phyloP scores from a whole-genome alignment of 2,329 filamentous ascomycete species.

The Neofusicoccum umdonicola region DNA sequence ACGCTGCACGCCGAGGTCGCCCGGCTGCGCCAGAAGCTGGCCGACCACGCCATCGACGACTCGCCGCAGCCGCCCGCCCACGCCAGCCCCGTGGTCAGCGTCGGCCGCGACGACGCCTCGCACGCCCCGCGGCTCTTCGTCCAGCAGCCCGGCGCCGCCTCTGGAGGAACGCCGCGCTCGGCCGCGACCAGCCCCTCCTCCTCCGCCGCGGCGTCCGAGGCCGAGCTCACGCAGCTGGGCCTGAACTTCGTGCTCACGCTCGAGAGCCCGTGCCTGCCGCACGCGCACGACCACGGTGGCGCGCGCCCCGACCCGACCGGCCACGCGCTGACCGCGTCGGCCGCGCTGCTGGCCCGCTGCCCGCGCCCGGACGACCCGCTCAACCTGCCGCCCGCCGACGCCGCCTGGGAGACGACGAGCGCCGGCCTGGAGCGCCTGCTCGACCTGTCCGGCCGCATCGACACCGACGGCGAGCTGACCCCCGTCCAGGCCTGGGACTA shows the following conservation, averaged over 20 bases:
- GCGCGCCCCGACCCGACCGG: slow-evolving; percentile 23
- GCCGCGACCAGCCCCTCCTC: too few species aligned
- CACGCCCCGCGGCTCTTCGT: background rate
- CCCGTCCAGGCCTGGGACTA: slow-evolving; percentile 39
- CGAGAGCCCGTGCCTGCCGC: background rate
- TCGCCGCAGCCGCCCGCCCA: background rate
- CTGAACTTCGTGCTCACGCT: background rate
- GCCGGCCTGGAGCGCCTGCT: slow-evolving; percentile 25
- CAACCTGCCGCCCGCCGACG: background rate
- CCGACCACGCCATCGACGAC: slow-evolving; percentile 13
- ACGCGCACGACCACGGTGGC: slow-evolving; percentile 8
- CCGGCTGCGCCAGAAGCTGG: slow-evolving; percentile 25
- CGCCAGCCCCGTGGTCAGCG: background rate
- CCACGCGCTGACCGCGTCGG: slow-evolving; percentile 31
- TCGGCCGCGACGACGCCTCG: background rate
- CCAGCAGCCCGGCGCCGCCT: background rate
- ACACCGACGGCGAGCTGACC: slow-evolving; percentile 31
- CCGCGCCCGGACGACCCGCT: slow-evolving; percentile 9
- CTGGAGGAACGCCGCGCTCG: too few species aligned
- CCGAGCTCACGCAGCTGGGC: background rate
- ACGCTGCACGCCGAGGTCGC: slow-evolving; percentile 26
- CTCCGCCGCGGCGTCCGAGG: too few species aligned
- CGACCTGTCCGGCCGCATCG: slow-evolving; percentile 22
- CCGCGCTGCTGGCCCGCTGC: slow-evolving; percentile 27
- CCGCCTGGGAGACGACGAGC: slow-evolving; percentile 23